Percentiles rank a stretch among this genome's conserved stretches.
These are phyloP conservation scores for Penicillium desertorum DNA, from an alignment of 495 filamentous ascomycete species.

Conservation along the genomic window DNA sequence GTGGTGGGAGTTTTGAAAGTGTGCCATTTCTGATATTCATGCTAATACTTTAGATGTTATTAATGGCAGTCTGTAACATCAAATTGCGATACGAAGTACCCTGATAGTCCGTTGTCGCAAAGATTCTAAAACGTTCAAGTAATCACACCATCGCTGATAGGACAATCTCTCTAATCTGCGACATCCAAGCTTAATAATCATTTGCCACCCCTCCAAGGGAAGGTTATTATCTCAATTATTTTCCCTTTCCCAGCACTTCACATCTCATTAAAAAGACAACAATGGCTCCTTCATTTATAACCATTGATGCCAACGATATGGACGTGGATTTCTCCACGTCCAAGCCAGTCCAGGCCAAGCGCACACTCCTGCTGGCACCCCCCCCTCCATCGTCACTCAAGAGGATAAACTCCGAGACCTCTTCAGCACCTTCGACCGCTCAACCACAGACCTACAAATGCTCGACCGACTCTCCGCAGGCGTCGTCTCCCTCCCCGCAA, in stretches of 20 bases:
- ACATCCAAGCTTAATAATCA: slow-evolving; percentile 7
- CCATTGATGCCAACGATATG: slow-evolving; percentile 46
- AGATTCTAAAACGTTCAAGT: background rate
- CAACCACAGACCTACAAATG: slow-evolving; percentile 90
- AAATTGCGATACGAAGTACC: background rate
- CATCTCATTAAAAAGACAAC: slow-evolving; percentile 6
- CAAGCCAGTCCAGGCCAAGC: slow-evolving; percentile 33
- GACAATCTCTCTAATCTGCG: background rate
- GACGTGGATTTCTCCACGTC: slow-evolving; percentile 39
- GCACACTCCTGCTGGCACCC: slow-evolving; percentile 69
- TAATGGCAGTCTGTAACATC: background rate
- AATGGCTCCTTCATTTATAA: slow-evolving; percentile 43
- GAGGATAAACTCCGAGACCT: slow-evolving; percentile 58
- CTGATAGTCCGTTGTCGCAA: too few species aligned
- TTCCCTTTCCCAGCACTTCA: background rate
- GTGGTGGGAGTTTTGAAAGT: background rate
- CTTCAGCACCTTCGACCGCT: slow-evolving; percentile 65
- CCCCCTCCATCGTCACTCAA: slow-evolving; percentile 70
- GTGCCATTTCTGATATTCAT: background rate
- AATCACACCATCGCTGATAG: slow-evolving; percentile 3
- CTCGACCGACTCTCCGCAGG: slow-evolving; percentile 88
- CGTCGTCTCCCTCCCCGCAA: slow-evolving; percentile 70
- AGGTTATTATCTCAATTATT: slow-evolving; percentile 7
- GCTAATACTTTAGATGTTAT: background rate
- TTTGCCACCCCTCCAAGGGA: slow-evolving; percentile 28